Evolutionary conservation across 169 alveolate genomes (phyloP), one percentile per base, ranked within the genome.

Genomic region (Plasmodium relictum): DNA sequence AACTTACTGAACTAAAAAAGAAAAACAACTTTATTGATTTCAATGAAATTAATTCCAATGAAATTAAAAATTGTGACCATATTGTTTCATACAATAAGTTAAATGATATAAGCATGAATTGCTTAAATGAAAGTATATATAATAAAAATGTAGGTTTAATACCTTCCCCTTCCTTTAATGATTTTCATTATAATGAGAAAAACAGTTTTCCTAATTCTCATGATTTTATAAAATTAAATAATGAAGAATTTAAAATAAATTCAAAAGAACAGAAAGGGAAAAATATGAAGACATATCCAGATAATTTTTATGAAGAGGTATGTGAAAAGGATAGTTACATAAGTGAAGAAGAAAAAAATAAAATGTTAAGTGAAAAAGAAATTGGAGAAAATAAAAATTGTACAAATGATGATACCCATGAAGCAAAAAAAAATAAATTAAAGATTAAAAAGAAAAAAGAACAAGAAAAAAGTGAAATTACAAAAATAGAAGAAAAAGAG

Each of bases 1-100:
- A 78, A 65, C 45, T 65, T 20, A 63, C 78, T 63, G 89, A 48
- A 66, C 42, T 78, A 24, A 63, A 63, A 18, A 73, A 73, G 42
- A 59, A 73, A 58, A 58, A 48, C 22, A 73, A 16, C 6, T 24
- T 54, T 39, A 12, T 39, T 45, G 20, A 39, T 7, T 14, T 16
- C 63, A 9, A 42, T 3, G 72, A 14, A 20, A 26, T 39, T 10
- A 63, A n/a, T 37, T 26, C 14, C 3, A 63, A 63, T 37, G 73
- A 63, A 14, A 63, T 31, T 1, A 63, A 63, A 10, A 31, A 16
- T n/a, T 26, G 14, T 37, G 52, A 31, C 26, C 6, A 20, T 71
- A 41, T 41, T 22, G 26, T 45, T 18, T 10, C 88, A n/a, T 22
- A 37, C 20, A 41, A 39, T 20, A 54, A 42, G 42, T 41, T 26